Percentiles rank a stretch among this genome's conserved stretches.
Evolutionary conservation across 305 asterid genomes (phyloP).

Genomic region (Lippia alba): DNA sequence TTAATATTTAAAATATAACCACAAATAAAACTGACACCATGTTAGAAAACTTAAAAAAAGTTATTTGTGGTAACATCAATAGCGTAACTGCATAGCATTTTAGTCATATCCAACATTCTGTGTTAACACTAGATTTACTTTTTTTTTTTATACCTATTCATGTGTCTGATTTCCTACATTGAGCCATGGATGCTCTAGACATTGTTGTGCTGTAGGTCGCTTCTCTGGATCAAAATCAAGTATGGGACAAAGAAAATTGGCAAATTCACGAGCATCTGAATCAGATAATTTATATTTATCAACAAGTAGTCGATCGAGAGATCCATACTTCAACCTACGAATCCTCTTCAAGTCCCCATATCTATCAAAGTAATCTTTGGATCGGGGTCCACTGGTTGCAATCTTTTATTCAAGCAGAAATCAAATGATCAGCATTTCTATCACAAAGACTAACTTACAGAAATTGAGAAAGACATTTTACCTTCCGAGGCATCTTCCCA

Average conservation of each 20-base stretch:
- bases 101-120: slow-evolving; percentile 57
- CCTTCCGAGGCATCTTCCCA: slow-evolving; percentile 94
- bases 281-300: slow-evolving; percentile 69
- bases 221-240: slow-evolving; percentile 87
- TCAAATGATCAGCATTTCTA: slow-evolving; percentile 30
- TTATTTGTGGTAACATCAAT: slow-evolving; percentile 46
- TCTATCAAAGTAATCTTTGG: slow-evolving; percentile 89
- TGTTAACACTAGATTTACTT: slow-evolving; percentile 52
- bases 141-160: slow-evolving; percentile 45
- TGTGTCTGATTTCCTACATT: slow-evolving; percentile 36
- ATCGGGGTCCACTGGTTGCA: slow-evolving; percentile 75
- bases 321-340: slow-evolving; percentile 71
- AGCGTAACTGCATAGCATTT: slow-evolving; percentile 63
- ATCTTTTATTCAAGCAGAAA: slow-evolving; percentile 51
- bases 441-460: slow-evolving; percentile 16
- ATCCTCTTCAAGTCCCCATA: slow-evolving; percentile 94
- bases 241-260: slow-evolving; percentile 73
- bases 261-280: slow-evolving; percentile 68
- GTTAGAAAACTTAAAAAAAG: slow-evolving; percentile 29
- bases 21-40: slow-evolving; percentile 42
- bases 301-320: slow-evolving; percentile 72
- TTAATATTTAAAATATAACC: slow-evolving; percentile 36
- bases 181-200: slow-evolving; percentile 89
- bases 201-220: slow-evolving; percentile 89
- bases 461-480: slow-evolving; percentile 35